Base-by-base conservation (phyloP, 2,329 filamentous ascomycete genomes). In the Colletotrichum paranaense region DNA sequence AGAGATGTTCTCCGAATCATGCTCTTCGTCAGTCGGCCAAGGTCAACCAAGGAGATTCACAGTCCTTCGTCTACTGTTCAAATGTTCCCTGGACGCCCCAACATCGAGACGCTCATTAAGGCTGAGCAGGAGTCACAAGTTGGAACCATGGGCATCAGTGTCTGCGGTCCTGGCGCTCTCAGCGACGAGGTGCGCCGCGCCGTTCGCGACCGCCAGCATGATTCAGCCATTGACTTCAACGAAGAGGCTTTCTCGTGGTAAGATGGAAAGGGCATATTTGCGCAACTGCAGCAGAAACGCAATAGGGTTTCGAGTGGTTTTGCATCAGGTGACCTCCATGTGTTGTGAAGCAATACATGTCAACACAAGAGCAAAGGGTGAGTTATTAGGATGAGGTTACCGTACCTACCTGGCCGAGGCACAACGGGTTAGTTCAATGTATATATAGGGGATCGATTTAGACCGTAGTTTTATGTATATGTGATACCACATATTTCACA, bases 61-160 rank as follows among this genome's bases (percentile, higher is more conserved):
- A 93, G 91, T 77, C 93, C 93, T 2, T 93, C 90, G 46, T 89
- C 92, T 1, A 94, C 92, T 22, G 93, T 96, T 14, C 93, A 95
- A 81, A 95, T 95, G 93, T 95, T 95, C 86, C 93, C 93, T 5
- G 93, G 93, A 19, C 88, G 93, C 77, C 93, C 93, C 22, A 94
- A 95, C 80, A 91, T 94, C 65, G 89, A 92, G 75, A 93, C 92
- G 1, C 86, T 95, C 19, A 85, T 95, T 73, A 88, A 91, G 68
- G 90, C 91, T 78, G 93, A 95, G 86, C 92, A 94, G 85, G 91
- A 93, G 83, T 88, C 90, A 78, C 92, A 94, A 78, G 85, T 95
- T 62, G 93, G 93, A 72, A 91, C 92, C 35, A 92, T 94, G 86
- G 93, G 90, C 42, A 91, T 95, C 16, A 89, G 88, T 19, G 93